Conservation (phyloP, 805 yeast species). For the Tetrapisispora arboricola region DNA sequence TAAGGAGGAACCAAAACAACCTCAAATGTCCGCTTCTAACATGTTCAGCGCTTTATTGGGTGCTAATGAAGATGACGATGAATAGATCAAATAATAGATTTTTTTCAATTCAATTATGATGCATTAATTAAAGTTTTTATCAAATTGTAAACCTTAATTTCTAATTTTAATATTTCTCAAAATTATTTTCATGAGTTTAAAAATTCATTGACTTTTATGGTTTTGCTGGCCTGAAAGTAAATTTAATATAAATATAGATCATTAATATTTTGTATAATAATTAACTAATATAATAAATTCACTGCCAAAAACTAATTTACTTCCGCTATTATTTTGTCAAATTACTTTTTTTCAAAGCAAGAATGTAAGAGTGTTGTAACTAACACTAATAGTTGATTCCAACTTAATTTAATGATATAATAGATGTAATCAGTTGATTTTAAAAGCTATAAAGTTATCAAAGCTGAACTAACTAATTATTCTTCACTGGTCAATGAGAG, state of each 20-base stretch:
- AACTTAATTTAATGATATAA: too few species aligned
- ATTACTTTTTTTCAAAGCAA: too few species aligned
- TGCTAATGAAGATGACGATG: constrained; percentile 19
- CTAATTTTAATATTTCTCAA: constrained; percentile 4
- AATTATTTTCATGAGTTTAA: not conserved
- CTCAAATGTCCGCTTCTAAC: constrained; percentile 22
- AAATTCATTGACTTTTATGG: not conserved
- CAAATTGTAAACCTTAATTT: constrained; percentile 3
- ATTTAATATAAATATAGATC: constrained; percentile 5
- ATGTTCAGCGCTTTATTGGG: constrained; percentile 29
- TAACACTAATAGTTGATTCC: too few species aligned
- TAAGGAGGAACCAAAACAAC: constrained; percentile 22
- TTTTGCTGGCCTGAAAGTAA: not conserved
- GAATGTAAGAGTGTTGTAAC: too few species aligned
- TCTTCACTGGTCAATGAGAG: not conserved
- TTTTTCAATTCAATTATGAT: constrained; percentile 6
- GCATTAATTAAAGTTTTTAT: constrained; percentile 6
- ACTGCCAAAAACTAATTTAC: not conserved
- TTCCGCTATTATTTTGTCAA: too few species aligned
- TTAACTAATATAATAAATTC: constrained; percentile 2
- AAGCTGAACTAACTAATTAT: too few species aligned
- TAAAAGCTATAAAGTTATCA: too few species aligned
- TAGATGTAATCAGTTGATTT: too few species aligned
- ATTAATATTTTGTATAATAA: constrained; percentile 6
- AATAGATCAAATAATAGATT: constrained; percentile 5